Conservation (phyloP, 768 basidiomycete genomes). For the Leccinum longicurvipes region DNA sequence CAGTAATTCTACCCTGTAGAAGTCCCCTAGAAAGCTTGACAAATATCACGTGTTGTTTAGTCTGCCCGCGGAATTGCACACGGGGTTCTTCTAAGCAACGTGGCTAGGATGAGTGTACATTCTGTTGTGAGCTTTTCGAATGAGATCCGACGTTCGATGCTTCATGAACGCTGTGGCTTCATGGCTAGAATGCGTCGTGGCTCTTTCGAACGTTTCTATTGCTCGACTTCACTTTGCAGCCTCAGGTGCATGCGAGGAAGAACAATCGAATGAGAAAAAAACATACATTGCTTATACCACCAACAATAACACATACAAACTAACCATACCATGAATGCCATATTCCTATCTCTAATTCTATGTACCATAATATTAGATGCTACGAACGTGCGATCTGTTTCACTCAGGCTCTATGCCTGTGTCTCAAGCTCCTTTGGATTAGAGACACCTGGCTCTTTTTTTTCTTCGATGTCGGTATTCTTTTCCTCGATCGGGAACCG, state of each 20-base stretch:
- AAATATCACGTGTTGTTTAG: conserved; percentile 14
- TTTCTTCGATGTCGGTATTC: conserved; percentile 19
- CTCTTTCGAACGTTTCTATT: background rate
- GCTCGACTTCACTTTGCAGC: background rate
- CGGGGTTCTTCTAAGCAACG: conserved; percentile 3
- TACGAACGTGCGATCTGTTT: conserved; percentile 1
- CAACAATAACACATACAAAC: conserved; percentile 1
- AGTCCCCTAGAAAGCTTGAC: conserved; percentile 13
- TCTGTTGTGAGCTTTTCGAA: conserved; percentile 5
- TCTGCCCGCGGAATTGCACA: conserved; percentile 25
- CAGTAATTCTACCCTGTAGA: conserved; percentile 7
- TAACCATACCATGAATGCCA: background rate
- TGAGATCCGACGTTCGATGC: conserved; percentile 9
- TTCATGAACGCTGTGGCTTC: background rate
- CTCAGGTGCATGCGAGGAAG: background rate
- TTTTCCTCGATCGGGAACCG: conserved; percentile 22
- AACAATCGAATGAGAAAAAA: background rate
- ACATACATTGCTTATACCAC: background rate
- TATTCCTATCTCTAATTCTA: conserved; percentile 12
- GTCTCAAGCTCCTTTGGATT: conserved; percentile 4
- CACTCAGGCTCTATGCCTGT: conserved; percentile 20
- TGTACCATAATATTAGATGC: conserved; percentile 16
- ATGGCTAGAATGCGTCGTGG: background rate
- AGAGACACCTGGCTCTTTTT: conserved; percentile 8
- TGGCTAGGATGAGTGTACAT: background rate